A percentile compares a stretch with the other conserved stretches of the same genome.
These are phyloP conservation scores for Coprinopsis cinerea DNA, from an alignment of 768 basidiomycete species.

Conservation along the genomic window DNA sequence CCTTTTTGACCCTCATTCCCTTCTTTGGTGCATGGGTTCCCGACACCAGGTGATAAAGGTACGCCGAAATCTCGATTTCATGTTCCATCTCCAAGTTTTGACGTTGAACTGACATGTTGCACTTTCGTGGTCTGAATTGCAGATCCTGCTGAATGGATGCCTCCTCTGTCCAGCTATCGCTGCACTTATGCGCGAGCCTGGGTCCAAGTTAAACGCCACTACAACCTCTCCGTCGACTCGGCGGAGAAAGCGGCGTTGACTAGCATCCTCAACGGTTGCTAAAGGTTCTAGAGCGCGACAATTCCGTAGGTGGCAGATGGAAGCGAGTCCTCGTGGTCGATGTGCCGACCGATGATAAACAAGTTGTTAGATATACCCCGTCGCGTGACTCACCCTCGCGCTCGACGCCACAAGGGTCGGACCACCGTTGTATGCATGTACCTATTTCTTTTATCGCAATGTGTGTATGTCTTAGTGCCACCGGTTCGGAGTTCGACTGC, in stretches of 20 bases:
- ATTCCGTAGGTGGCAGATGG: no score
- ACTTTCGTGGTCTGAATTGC: neutral
- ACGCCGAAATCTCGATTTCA: neutral
- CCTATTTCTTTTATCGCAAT: no score
- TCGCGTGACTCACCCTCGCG: no score
- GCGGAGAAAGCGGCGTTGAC: slow-evolving; percentile 46
- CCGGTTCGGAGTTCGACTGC: no score
- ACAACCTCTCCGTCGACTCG: slow-evolving; percentile 40
- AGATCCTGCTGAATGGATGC: slow-evolving; percentile 50
- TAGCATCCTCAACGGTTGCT: slow-evolving; percentile 34
- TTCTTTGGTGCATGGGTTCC: neutral
- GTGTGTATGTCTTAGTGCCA: no score
- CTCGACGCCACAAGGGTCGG: no score
- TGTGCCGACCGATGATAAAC: no score
- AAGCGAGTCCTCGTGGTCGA: no score
- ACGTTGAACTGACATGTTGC: neutral
- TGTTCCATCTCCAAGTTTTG: neutral
- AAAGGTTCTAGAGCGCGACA: neutral
- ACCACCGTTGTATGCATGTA: no score
- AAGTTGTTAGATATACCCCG: no score
- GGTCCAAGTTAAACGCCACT: slow-evolving; percentile 48
- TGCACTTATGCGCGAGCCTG: slow-evolving; percentile 53
- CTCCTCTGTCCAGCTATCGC: slow-evolving; percentile 39
- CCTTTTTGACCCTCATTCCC: neutral
- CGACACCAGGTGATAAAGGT: slow-evolving; percentile 43